Evolutionary conservation across 2,329 filamentous ascomycete species (phyloP).

Genomic region (Endoconidiophora polonica): DNA sequence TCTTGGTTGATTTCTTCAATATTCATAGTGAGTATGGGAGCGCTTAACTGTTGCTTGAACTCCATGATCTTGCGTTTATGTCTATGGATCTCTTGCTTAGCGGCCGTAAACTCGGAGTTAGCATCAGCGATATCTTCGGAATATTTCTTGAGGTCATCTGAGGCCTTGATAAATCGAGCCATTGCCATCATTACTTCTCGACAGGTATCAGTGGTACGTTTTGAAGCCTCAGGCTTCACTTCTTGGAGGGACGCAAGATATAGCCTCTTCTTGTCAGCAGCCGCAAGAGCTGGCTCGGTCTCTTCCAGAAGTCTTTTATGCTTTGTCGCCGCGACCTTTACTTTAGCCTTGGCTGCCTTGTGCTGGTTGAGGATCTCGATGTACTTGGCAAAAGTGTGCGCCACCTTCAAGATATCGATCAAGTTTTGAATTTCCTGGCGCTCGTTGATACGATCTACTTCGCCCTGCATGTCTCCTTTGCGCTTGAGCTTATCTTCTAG

Average conservation of each 20-base stretch:
- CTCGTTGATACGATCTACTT: slow-evolving; percentile 70
- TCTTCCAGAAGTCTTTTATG: slow-evolving; percentile 7
- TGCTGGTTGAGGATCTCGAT: slow-evolving; percentile 25
- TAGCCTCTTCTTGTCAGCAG: slow-evolving; percentile 11
- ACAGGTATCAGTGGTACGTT: neutral
- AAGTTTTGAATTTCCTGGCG: slow-evolving; percentile 32
- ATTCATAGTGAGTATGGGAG: slow-evolving; percentile 51
- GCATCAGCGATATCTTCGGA: slow-evolving; percentile 17
- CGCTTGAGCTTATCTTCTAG: slow-evolving; percentile 48
- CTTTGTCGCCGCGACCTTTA: slow-evolving; percentile 21
- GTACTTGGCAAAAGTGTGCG: slow-evolving; percentile 49
- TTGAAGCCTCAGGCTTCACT: neutral
- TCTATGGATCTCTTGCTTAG: slow-evolving; percentile 10
- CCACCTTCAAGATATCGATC: slow-evolving; percentile 42
- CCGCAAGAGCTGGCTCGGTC: slow-evolving; percentile 7
- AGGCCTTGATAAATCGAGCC: neutral
- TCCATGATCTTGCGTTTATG: slow-evolving; percentile 22
- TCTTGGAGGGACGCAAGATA: slow-evolving; percentile 2
- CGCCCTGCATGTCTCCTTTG: slow-evolving; percentile 57
- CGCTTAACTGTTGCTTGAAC: slow-evolving; percentile 37
- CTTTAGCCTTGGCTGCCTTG: slow-evolving; percentile 29
- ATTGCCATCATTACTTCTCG: neutral
- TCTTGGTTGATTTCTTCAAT: slow-evolving; percentile 52
- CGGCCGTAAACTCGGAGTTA: slow-evolving; percentile 16
- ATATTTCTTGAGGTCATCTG: neutral